Percentiles rank a stretch among this genome's conserved stretches.
phyloP scores from a whole-genome alignment of 2,329 filamentous ascomycete species.

The Pochonia chlamydosporia region DNA sequence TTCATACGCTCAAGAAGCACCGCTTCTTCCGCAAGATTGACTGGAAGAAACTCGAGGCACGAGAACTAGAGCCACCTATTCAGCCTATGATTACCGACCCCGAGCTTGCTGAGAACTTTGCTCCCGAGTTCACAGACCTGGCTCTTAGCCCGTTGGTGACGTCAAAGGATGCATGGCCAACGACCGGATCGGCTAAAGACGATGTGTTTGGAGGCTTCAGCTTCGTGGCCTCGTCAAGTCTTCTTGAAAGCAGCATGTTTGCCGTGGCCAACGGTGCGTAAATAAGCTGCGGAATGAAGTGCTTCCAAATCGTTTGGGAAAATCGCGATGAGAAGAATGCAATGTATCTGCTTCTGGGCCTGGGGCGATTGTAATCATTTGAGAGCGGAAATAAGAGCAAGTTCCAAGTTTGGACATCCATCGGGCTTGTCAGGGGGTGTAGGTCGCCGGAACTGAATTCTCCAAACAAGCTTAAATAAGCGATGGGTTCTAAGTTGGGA shows the following conservation, averaged over 20 bases:
- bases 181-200: slow-evolving; percentile 36
- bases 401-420: no score
- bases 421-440: no score
- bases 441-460: no score
- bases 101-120: slow-evolving; percentile 94
- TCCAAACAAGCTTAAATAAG: no score
- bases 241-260: slow-evolving; percentile 46
- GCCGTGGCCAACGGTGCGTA: slow-evolving; percentile 11
- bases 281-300: background rate
- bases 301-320: no score
- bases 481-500: no score
- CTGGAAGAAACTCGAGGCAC: slow-evolving; percentile 78
- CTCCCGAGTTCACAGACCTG: slow-evolving; percentile 82
- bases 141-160: slow-evolving; percentile 68
- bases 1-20: slow-evolving; percentile 81
- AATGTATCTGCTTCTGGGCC: no score
- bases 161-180: slow-evolving; percentile 35
- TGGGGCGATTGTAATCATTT: no score
- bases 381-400: no score
- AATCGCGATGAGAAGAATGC: no score
- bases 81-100: slow-evolving; percentile 92
- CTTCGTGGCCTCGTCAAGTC: slow-evolving; percentile 53
- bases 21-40: slow-evolving; percentile 97
- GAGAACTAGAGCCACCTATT: slow-evolving; percentile 84
- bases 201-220: slow-evolving; percentile 60